Evolutionary conservation across 371 early-diverging fungal species (phyloP).

Genomic region (Mucor saturninus): DNA sequence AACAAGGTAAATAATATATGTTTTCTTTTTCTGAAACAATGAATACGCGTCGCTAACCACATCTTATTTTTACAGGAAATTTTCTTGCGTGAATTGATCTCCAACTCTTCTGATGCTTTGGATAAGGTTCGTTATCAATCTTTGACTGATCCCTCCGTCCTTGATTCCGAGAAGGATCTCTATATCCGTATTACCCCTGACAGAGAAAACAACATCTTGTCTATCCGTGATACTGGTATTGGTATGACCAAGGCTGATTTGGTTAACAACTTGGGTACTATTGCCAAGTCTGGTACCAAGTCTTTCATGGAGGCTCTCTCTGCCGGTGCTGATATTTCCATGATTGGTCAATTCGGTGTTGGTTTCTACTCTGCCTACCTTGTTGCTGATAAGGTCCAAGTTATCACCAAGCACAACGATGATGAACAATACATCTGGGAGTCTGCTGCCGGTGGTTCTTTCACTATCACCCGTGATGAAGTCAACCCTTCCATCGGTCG

Average conservation of each 20-base stretch:
- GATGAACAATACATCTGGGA: slow-evolving; percentile 83
- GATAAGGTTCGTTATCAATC: slow-evolving; percentile 81
- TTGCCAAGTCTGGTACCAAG: slow-evolving; percentile 80
- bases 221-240: slow-evolving; percentile 85
- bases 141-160: slow-evolving; percentile 59
- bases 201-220: slow-evolving; percentile 63
- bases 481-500: slow-evolving; percentile 64
- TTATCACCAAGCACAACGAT: slow-evolving; percentile 81
- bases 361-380: slow-evolving; percentile 89
- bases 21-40: background rate
- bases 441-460: slow-evolving; percentile 65
- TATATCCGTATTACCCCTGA: slow-evolving; percentile 70
- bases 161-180: slow-evolving; percentile 61
- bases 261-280: slow-evolving; percentile 83
- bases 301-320: slow-evolving; percentile 57
- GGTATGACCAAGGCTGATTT: slow-evolving; percentile 91
- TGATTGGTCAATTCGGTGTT: slow-evolving; percentile 96
- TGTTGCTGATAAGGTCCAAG: slow-evolving; percentile 85
- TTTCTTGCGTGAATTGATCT: slow-evolving; percentile 88
- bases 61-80: slow-evolving; percentile 57
- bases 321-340: slow-evolving; percentile 58
- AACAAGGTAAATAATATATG: slow-evolving; percentile 44
- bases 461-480: slow-evolving; percentile 77
- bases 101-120: slow-evolving; percentile 87
- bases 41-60: slow-evolving; percentile 1